Evolutionary conservation across 169 alveolate genomes (phyloP), one percentile per base, ranked within the genome.

Genomic region (Perkinsus olseni): DNA sequence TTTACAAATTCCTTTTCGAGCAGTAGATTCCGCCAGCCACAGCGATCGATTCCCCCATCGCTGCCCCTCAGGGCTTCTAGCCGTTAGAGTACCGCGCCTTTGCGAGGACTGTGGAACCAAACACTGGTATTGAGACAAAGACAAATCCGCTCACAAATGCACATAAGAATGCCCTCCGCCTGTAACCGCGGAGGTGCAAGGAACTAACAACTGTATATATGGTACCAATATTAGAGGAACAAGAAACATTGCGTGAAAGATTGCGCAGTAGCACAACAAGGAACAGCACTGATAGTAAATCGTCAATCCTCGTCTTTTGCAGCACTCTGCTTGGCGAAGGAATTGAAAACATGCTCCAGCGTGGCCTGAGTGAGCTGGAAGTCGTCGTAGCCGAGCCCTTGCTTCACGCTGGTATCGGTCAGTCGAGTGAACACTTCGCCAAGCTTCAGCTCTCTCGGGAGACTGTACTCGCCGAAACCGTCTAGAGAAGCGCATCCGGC

Each of bases 331-430:
- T 94, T 94, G 17, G 97, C 97, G 62, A 96, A 96, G 62, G 94
- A 94, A 93, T 95, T 94, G 95, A 96, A 96, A 34, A 97, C 96
- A 92, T 97, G 97, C 94, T 97, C 98, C 34, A 97, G 94, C 0
- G 98, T 95, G 38, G 98, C 94, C 74, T 96, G 96, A 40, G 95
- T 93, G 0, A 96, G 95, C 38, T 96, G 94, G 93, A 96, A 97
- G 91, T 97, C 97, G 48, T 92, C 92, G 38, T 95, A 92, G 74
- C 95, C 74, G 74, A 91, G 93, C 74, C 93, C 74, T 3, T 62
- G 36, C 34, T 62, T 62, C 4, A 62, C 82, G 1, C 34, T 62
- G 34, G 36, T 13, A 62, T 62, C 82, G 37, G 82, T 62, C 17
- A 82, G 39, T 10, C 50, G 50, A 38, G 92, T 82, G 92, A 82